phyloP scores from a whole-genome alignment of 2,329 filamentous ascomycete species.

The Penicillium sp. region DNA sequence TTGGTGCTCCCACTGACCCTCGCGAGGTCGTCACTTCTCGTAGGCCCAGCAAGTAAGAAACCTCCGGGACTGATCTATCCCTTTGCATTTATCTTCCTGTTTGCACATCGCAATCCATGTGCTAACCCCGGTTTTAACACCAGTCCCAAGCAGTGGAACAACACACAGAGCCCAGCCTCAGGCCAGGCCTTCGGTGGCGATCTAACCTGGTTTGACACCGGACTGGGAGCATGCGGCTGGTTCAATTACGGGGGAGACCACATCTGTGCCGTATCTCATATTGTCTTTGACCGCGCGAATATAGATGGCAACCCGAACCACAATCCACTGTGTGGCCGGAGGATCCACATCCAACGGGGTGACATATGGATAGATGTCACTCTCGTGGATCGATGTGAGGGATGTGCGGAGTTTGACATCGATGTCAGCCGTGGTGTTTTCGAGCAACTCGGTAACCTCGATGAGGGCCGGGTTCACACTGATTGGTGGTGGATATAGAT shows the following conservation, averaged over 20 bases:
- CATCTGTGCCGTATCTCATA: slow-evolving; percentile 65
- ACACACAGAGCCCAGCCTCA: slow-evolving; percentile 33
- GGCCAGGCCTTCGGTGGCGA: slow-evolving; percentile 58
- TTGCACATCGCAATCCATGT: neutral
- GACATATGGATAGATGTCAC: slow-evolving; percentile 58
- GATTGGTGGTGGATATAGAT: slow-evolving; percentile 49
- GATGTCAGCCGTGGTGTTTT: slow-evolving; percentile 53
- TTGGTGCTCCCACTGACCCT: neutral
- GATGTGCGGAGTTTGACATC: slow-evolving; percentile 49
- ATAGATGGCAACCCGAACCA: slow-evolving; percentile 57
- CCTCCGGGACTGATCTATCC: too few relatives aligned
- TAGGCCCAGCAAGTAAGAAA: neutral
- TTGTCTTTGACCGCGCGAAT: slow-evolving; percentile 61
- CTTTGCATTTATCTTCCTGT: neutral
- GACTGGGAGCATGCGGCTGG: slow-evolving; percentile 67
- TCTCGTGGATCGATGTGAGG: slow-evolving; percentile 66
- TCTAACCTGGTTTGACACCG: slow-evolving; percentile 67
- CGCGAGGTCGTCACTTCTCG: too few relatives aligned
- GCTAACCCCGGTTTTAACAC: neutral
- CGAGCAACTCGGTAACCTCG: slow-evolving; percentile 46
- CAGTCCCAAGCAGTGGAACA: neutral
- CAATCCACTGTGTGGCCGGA: slow-evolving; percentile 66
- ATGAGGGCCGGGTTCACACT: slow-evolving; percentile 48
- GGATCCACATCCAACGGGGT: slow-evolving; percentile 61
- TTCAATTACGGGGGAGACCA: slow-evolving; percentile 54